Percentiles rank a stretch among this genome's conserved stretches.
These are phyloP conservation scores for Purpureocillium takamizusanense DNA, from an alignment of 2,329 filamentous ascomycete genomes.

Conservation along the genomic window DNA sequence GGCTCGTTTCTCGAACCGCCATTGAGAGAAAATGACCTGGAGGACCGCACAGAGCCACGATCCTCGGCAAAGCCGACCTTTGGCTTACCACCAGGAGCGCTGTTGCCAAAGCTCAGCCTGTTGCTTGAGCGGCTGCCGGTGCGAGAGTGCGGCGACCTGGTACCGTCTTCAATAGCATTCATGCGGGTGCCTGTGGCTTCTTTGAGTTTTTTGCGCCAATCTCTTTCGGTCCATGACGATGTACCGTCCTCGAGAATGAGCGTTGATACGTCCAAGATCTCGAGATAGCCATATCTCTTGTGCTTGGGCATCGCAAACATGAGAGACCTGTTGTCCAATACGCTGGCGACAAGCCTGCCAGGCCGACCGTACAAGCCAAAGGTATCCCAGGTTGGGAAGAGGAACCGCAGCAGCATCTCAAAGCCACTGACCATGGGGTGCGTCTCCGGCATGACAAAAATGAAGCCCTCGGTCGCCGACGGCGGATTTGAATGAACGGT, in stretches of 20 bases:
- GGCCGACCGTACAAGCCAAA: constrained; percentile 89
- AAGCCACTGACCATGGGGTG: constrained; percentile 89
- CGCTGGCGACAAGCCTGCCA: constrained; percentile 75
- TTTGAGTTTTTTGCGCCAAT: constrained; percentile 86
- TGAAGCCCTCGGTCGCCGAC: constrained; percentile 78
- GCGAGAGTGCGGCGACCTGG: constrained; percentile 30
- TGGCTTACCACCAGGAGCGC: constrained; percentile 21
- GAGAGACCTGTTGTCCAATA: constrained; percentile 75
- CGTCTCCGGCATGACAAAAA: constrained; percentile 95
- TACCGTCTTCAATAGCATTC: constrained; percentile 49
- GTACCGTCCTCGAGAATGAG: constrained; percentile 75
- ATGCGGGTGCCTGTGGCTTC: constrained; percentile 77
- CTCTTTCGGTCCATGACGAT: constrained; percentile 68
- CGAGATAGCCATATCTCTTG: constrained; percentile 80
- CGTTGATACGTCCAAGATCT: constrained; percentile 73
- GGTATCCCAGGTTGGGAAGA: constrained; percentile 90
- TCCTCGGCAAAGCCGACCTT: constrained; percentile 53
- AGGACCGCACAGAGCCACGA: constrained; percentile 37
- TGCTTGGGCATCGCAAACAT: constrained; percentile 98
- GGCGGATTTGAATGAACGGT: constrained; percentile 75
- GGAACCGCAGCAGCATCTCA: constrained; percentile 85
- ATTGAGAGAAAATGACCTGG: constrained; percentile 40
- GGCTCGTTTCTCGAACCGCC: constrained; percentile 40
- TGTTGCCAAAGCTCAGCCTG: constrained; percentile 39
- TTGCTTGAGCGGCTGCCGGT: constrained; percentile 51